Base-by-base conservation (phyloP, 805 yeast species). In the Kuraishia cidri region DNA sequence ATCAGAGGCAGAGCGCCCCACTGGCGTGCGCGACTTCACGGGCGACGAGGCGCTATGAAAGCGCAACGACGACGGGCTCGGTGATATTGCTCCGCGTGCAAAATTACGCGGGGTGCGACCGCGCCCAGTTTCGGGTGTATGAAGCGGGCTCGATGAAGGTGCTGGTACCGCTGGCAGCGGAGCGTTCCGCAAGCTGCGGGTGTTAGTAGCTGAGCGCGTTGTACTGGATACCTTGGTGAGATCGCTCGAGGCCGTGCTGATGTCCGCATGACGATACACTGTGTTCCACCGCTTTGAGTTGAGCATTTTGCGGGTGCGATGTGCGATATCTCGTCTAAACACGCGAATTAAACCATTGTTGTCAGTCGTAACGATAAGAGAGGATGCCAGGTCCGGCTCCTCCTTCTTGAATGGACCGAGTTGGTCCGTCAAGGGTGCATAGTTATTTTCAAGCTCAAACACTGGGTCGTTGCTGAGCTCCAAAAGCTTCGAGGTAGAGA, bases 401-500 rank as follows among this genome's bases (percentile, higher is more conserved):
- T 24, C 47, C 40, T 3, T 36, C 35, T 18, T 27, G 17, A 12
- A 4, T 29, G 14, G 10, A 15, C 16, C 14, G 22, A 27, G 20
- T 15, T 24, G 20, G 31, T 25, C 17, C 29, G 33, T 8, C 7
- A 36, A 36, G 13, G 31, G 15, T 2, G 36, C 32, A 30, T 41
- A 46, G 19, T 42, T 42, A 18, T 38, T 34, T 22, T 44, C 56
- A 33, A 83, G 50, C 38, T 84, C 94, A 53, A 70, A 85, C 4
- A 88, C 73, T 7, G 82, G 73, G 53, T 87, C 97, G 47, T 82
- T 82, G 1, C 94, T 79, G 26, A 77, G 58, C 29, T 80, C 77
- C 26, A 88, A 52, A 10, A 79, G 58, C 40, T 73, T 75, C 31
- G 71, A 63, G 0, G 95, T 80, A 4, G 63, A 62, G 13, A 69